These are phyloP conservation scores for Linnemannia zychae DNA, from an alignment of 192 early-diverging fungal species.

Conservation along the genomic window DNA sequence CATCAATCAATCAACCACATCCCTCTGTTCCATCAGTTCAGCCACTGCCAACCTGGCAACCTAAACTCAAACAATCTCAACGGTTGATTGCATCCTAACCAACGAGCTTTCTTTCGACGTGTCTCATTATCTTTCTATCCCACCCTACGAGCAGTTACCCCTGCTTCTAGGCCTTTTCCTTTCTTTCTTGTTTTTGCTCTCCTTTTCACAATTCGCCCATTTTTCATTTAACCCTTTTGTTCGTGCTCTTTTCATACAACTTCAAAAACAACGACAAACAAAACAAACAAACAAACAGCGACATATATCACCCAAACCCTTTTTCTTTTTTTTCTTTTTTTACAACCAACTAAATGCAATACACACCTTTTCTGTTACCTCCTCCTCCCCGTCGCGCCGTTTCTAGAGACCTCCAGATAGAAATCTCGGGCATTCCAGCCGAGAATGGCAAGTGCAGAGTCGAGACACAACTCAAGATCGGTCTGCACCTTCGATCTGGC, in stretches of 20 bases:
- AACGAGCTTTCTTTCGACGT: not conserved
- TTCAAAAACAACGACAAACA: not conserved
- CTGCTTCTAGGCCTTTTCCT: not conserved
- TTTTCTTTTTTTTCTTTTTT: not conserved
- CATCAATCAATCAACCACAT: not conserved
- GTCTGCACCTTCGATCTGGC: conserved; percentile 71
- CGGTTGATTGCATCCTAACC: not conserved
- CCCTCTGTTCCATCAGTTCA: not conserved
- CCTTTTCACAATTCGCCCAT: not conserved
- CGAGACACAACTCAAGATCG: conserved; percentile 89
- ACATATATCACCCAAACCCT: not conserved
- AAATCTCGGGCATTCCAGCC: conserved; percentile 55
- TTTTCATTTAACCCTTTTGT: conserved; percentile 1
- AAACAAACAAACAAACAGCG: conserved; percentile 1
- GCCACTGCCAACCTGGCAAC: not conserved
- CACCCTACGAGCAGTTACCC: not conserved
- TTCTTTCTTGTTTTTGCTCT: not conserved
- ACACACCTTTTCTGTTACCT: conserved; percentile 15
- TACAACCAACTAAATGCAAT: conserved; percentile 19
- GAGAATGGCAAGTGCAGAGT: conserved; percentile 76
- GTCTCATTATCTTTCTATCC: not conserved
- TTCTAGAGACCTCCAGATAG: conserved; percentile 29
- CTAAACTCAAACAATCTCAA: not conserved
- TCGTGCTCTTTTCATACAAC: not conserved
- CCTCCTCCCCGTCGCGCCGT: not conserved